Evolutionary conservation across 1,284 basidiomycete species (phyloP).

Genomic region (Lignosus rhinocerotis): DNA sequence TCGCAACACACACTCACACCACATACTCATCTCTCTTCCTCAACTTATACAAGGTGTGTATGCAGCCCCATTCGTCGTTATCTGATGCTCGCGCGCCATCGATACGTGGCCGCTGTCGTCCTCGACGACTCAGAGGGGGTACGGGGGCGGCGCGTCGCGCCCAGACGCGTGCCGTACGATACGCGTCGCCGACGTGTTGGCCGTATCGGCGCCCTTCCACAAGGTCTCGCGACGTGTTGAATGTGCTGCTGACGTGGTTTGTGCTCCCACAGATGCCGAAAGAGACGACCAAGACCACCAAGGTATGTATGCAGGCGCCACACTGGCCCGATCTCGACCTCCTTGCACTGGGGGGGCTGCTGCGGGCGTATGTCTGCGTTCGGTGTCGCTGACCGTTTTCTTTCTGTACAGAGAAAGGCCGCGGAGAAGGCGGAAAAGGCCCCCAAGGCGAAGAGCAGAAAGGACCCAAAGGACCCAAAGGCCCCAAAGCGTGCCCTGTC

Average conservation of each 20-base stretch:
- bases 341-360: neutral
- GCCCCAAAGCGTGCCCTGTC: conserved; percentile 90
- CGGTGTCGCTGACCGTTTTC: conserved; percentile 14
- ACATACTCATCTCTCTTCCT: conserved; percentile 15
- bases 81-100: conserved; percentile 25
- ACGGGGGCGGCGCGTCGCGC: conserved; percentile 27
- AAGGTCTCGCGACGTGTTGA: conserved; percentile 31
- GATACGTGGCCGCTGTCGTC: conserved; percentile 23
- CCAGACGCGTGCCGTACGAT: conserved; percentile 28
- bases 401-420: conserved; percentile 61
- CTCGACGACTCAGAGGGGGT: conserved; percentile 16
- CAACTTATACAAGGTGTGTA: conserved; percentile 24
- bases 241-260: conserved; percentile 35
- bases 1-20: conserved; percentile 14
- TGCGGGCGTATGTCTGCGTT: conserved; percentile 11
- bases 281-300: conserved; percentile 74
- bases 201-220: conserved; percentile 16
- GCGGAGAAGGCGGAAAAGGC: conserved; percentile 68
- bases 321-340: conserved; percentile 10
- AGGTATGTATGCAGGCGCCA: conserved; percentile 47
- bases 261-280: conserved; percentile 73
- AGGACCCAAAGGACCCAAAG: conserved; percentile 82
- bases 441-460: conserved; percentile 56
- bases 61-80: conserved; percentile 14
- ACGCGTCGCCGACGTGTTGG: conserved; percentile 26